Evolutionary conservation across 768 basidiomycete species (phyloP), one percentile per base, ranked within the genome.

Genomic region (Suillus americanus): DNA sequence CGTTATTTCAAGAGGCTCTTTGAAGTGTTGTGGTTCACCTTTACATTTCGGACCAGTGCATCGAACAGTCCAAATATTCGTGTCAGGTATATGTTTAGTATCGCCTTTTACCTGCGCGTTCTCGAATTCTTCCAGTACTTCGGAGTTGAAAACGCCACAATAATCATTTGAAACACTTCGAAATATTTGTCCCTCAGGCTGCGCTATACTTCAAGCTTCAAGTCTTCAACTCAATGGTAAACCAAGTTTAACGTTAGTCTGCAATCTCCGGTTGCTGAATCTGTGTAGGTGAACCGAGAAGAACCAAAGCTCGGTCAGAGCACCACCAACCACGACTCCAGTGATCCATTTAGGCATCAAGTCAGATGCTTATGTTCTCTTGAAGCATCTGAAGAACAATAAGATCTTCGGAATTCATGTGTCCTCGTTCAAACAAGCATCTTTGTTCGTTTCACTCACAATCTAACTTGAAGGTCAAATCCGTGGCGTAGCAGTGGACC

Each of bases 151-250:
- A 71, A 71, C 28, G 72, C 70, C 1, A 75, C 69, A 10, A 35
- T 35, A 35, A 9, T 35, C 1, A 9, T 35, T 9, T 51, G 70
- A 75, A 57, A 77, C 16, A 43, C 18, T 18, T 20, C 6, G 18
- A n/a, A n/a, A n/a, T n/a, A n/a, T n/a, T n/a, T n/a, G n/a, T n/a
- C n/a, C n/a, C n/a, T n/a, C n/a, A n/a, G n/a, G n/a, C 9, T 8
- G 43, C 4, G 43, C 43, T 76, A 13, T 75, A 77, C 53, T 64
- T 77, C n/a, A n/a, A n/a, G n/a, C n/a, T n/a, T n/a, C n/a, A n/a
- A n/a, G n/a, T n/a, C n/a, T n/a, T n/a, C 75, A 74, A 78, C 67
- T 12, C 75, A 75, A 60, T 79, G 77, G 77, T 76, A 64, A 48
- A 72, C 43, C 28, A 33, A 28, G 33, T 33, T 33, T 33, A 33